These are phyloP conservation scores for Karstenula rhodostoma DNA, from an alignment of 2,329 filamentous ascomycete genomes.

Conservation along the genomic window DNA sequence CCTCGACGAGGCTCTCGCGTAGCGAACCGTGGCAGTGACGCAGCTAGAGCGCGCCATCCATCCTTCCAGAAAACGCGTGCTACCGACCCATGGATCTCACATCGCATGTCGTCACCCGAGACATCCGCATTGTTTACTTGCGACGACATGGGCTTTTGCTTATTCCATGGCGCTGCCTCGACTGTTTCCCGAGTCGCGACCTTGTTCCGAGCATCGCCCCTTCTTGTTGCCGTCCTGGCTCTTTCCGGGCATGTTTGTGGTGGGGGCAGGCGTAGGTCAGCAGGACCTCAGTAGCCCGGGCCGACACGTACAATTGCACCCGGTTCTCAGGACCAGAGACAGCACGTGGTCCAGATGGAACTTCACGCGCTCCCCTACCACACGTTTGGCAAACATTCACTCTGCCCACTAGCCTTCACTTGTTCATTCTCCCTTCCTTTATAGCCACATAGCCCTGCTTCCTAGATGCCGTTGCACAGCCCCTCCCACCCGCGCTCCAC, in stretches of 20 bases:
- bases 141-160: not conserved
- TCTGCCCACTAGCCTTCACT: not conserved
- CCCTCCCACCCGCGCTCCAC: not conserved
- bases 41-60: constrained; percentile 1
- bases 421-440: not conserved
- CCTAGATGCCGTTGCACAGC: not conserved
- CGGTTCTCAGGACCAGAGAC: not conserved
- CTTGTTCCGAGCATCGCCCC: not conserved
- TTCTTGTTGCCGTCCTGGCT: not conserved
- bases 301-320: too few relatives aligned
- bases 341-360: not conserved
- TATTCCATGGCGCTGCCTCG: not conserved
- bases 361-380: not conserved
- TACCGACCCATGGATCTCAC: constrained; percentile 1
- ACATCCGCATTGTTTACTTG: not conserved
- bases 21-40: constrained; percentile 8
- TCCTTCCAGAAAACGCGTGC: constrained; percentile 9
- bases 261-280: too few relatives aligned
- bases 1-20: not conserved
- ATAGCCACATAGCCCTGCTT: not conserved
- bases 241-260: too few relatives aligned
- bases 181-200: not conserved
- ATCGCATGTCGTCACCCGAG: constrained; percentile 3
- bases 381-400: not conserved
- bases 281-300: too few relatives aligned